phyloP scores from a whole-genome alignment of 2,329 filamentous ascomycete species.

The Cladobotryum protrusum region DNA sequence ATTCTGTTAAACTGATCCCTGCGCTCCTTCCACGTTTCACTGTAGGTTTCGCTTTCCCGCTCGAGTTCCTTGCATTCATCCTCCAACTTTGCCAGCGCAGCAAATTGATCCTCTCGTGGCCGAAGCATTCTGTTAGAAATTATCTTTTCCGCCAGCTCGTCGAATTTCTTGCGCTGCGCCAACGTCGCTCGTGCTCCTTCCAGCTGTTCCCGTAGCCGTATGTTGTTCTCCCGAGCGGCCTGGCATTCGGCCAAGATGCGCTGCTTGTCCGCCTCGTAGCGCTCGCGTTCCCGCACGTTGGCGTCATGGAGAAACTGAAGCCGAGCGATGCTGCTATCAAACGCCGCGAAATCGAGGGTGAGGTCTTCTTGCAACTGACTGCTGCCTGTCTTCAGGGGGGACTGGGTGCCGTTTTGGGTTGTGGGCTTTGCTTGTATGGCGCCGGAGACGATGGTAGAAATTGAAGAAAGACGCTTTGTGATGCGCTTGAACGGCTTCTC shows the following conservation, averaged over 20 bases:
- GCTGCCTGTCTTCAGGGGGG: constrained; percentile 25
- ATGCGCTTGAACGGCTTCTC: constrained; percentile 88
- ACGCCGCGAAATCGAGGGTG: constrained; percentile 79
- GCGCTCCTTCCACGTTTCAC: constrained; percentile 75
- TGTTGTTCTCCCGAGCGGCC: constrained; percentile 68
- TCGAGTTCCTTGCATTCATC: constrained; percentile 85
- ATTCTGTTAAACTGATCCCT: constrained; percentile 82
- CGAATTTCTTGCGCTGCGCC: constrained; percentile 75
- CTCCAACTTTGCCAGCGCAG: constrained; percentile 73
- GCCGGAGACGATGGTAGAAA: constrained; percentile 53
- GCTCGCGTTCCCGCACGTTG: constrained; percentile 74
- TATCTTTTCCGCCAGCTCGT: constrained; percentile 82
- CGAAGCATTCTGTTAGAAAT: constrained; percentile 72
- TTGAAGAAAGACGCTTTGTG: constrained; percentile 69
- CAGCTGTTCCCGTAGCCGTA: constrained; percentile 64
- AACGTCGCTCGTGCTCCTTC: constrained; percentile 70
- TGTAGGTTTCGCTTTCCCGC: constrained; percentile 75
- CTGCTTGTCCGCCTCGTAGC: constrained; percentile 74
- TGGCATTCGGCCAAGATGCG: constrained; percentile 75
- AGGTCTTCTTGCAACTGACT: constrained; percentile 72
- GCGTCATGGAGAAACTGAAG: constrained; percentile 81
- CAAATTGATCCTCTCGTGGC: constrained; percentile 75
- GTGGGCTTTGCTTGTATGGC: constrained; percentile 16
- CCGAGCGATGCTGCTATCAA: constrained; percentile 79
- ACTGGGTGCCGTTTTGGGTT: constrained; percentile 36